Base-by-base conservation (phyloP, 495 filamentous ascomycete genomes). In the Chaetomidium leptoderma region DNA sequence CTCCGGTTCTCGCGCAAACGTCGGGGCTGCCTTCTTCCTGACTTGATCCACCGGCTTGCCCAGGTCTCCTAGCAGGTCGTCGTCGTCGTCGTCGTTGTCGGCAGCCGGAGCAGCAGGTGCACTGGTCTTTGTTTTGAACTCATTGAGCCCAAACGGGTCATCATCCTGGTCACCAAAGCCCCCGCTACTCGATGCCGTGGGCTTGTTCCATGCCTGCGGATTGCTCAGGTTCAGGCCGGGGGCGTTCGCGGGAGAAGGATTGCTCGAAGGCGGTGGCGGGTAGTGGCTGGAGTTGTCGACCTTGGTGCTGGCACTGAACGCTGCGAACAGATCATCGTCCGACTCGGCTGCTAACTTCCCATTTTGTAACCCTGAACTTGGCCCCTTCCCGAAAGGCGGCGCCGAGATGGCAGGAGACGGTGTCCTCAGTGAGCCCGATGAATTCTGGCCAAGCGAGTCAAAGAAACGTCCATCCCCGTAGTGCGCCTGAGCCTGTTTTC, bases 71-170 rank as follows among this genome's bases (percentile, higher is more conserved):
- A 98, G 78, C 36, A 98, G 87, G 67, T 98, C 92, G 66, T 95
- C 89, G 47, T 95, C 88, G 66, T 98, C 92, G 65, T 95, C 89
- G 45, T 95, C 88, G 60, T 96, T 91, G 64, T 88, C 86, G 27
- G 86, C 82, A 3, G 73, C 63, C 65, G 68, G 55, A 39, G 70
- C 57, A 21, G 71, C 57, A 2, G 74, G 51, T 46, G 67, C 42
- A 60, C 57, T 59, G 39, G 66, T 2, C 63, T 68, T 73, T n/a
- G 78, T 59, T 44, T 80, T 82, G 63, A 92, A 63, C 53, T 86
- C 76, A 44, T 74, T 83, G 36, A 97, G 78, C n/a, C 91, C 93
- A 64, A 98, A 97, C 9, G 91, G 90, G 65, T 96, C 92, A 58
- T 95, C 87, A 52, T 82, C 79, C 36, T 80, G 74, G 21, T 71